Conservation (phyloP, 23 red algal species). For the Gracilaria gracilis region DNA sequence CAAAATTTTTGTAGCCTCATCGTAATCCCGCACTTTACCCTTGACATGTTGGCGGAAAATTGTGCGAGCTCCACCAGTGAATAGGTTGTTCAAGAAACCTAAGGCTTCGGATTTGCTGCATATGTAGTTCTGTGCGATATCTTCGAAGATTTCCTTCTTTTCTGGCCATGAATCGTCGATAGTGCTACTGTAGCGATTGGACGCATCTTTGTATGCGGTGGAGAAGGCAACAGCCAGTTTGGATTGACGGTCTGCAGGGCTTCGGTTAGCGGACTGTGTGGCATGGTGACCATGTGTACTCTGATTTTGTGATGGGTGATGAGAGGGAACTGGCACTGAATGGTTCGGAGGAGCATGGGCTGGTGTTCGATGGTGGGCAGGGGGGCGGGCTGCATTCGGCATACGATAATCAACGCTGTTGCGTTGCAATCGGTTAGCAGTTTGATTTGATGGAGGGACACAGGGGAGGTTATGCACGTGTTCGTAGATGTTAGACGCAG, state of each 20-base stretch:
- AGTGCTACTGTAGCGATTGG: background rate
- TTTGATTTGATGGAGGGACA: no score
- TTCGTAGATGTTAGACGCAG: no score
- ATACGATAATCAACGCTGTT: no score
- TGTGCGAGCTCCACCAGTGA: background rate
- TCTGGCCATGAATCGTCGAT: constrained; percentile 33
- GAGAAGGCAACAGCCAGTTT: constrained; percentile 31
- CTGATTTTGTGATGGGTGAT: background rate
- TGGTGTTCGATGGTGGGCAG: no score
- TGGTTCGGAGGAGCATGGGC: no score
- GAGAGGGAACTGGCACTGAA: no score
- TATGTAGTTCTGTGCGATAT: constrained; percentile 10
- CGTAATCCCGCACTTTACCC: background rate
- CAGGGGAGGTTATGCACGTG: no score
- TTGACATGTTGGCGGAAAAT: background rate
- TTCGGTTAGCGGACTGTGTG: background rate
- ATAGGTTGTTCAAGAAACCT: background rate
- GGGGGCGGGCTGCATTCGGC: no score
- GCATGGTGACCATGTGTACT: background rate
- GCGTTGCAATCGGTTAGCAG: no score
- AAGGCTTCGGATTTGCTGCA: background rate
- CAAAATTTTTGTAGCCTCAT: background rate
- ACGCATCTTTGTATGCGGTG: constrained; percentile 23
- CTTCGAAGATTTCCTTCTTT: constrained; percentile 9
- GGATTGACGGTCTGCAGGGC: background rate